A percentile compares a stretch with the other conserved stretches of the same genome.
phyloP scores from a whole-genome alignment of 345 rosid species.

The Gossypium sturtianum region DNA sequence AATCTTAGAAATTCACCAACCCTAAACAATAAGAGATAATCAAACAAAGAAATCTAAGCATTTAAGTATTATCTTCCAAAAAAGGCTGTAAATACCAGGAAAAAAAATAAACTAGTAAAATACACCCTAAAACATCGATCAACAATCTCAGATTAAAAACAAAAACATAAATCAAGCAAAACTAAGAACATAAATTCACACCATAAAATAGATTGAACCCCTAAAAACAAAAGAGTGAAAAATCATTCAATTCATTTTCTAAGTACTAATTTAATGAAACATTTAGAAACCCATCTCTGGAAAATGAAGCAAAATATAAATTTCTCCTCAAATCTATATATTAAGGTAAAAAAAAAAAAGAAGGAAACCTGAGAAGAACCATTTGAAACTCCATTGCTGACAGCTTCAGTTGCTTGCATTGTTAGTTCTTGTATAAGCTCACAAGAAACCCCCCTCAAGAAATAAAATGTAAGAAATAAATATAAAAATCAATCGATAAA shows the following conservation, averaged over 20 bases:
- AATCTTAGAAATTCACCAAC: too few relatives aligned
- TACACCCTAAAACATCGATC: too few relatives aligned
- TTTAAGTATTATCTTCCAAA: too few relatives aligned
- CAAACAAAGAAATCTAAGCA: too few relatives aligned
- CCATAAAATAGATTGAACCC: background rate
- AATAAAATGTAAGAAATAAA: background rate
- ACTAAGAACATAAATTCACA: background rate
- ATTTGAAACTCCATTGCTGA: constrained; percentile 11
- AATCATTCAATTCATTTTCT: background rate
- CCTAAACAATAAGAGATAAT: too few relatives aligned
- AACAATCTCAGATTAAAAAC: too few relatives aligned
- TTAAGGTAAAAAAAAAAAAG: background rate
- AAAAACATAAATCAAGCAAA: too few relatives aligned
- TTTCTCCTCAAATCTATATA: background rate
- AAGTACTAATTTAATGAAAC: background rate
- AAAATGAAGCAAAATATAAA: background rate
- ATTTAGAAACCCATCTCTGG: background rate
- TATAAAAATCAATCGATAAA: background rate
- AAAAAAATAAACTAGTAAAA: too few relatives aligned
- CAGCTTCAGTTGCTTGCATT: constrained; percentile 17
- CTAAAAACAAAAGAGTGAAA: background rate
- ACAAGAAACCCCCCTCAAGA: background rate
- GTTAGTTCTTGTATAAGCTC: background rate
- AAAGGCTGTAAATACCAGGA: too few relatives aligned
- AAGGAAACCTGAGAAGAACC: constrained; percentile 18